phyloP scores from a whole-genome alignment of 345 rosid species.

The Carallia pectinifolia region DNA sequence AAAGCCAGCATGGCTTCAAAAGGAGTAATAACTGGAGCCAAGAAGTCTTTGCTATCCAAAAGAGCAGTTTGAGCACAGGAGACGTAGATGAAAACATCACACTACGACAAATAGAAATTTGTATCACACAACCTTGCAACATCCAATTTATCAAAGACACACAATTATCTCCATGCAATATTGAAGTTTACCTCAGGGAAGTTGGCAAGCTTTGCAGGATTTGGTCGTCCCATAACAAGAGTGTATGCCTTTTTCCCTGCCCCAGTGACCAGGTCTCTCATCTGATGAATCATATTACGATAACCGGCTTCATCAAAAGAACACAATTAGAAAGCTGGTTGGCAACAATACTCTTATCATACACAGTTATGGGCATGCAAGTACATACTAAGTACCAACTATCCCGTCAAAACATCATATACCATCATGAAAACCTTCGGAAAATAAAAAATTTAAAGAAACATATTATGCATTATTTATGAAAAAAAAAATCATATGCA shows the following conservation, averaged over 20 bases:
- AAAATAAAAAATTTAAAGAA: no score
- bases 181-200: slow-evolving; percentile 69
- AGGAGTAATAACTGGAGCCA: slow-evolving; percentile 89
- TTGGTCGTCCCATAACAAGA: slow-evolving; percentile 92
- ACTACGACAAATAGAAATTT: slow-evolving; percentile 40
- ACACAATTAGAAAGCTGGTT: slow-evolving; percentile 4
- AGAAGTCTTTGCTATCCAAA: slow-evolving; percentile 87
- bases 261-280: slow-evolving; percentile 65
- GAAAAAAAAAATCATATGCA: neutral
- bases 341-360: slow-evolving; percentile 8
- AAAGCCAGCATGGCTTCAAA: slow-evolving; percentile 91
- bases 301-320: slow-evolving; percentile 73
- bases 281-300: slow-evolving; percentile 80
- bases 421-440: neutral
- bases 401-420: neutral
- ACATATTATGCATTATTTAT: no score
- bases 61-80: slow-evolving; percentile 94
- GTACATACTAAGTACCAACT: neutral
- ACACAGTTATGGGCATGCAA: neutral
- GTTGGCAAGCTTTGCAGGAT: slow-evolving; percentile 94
- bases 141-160: slow-evolving; percentile 6
- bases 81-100: slow-evolving; percentile 79
- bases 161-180: neutral
- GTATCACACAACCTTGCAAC: slow-evolving; percentile 5
- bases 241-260: slow-evolving; percentile 85